A percentile compares a stretch with the other conserved stretches of the same genome.
These are phyloP conservation scores for Cytospora piceicola DNA, from an alignment of 2,329 filamentous ascomycete species.

Conservation along the genomic window DNA sequence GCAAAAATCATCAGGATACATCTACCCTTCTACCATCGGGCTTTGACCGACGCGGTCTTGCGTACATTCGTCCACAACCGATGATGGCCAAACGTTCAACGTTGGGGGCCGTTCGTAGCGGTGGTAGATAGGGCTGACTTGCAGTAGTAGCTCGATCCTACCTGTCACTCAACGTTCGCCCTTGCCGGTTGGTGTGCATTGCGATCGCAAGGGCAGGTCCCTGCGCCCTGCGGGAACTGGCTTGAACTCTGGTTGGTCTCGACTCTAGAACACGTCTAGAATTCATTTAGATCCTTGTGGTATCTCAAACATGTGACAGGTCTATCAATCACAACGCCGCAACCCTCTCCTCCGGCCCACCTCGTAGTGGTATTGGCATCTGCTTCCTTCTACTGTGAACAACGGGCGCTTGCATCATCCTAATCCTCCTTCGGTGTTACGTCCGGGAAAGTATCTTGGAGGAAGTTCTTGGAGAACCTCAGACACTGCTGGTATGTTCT, in stretches of 20 bases:
- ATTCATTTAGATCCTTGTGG: not conserved
- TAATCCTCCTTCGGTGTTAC: slow-evolving; percentile 33
- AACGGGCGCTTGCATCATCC: not conserved
- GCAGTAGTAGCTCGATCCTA: slow-evolving; percentile 6
- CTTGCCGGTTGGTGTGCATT: slow-evolving; percentile 1
- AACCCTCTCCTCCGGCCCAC: not conserved
- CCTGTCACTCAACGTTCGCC: slow-evolving; percentile 4
- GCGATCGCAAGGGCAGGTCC: not conserved
- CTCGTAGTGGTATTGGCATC: not conserved
- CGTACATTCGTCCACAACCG: not conserved
- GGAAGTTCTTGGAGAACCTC: slow-evolving; percentile 76
- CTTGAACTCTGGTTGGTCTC: slow-evolving; percentile 1
- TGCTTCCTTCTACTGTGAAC: not conserved
- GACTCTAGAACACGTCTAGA: slow-evolving; percentile 2
- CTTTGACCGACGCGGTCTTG: not conserved
- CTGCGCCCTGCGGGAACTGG: not conserved
- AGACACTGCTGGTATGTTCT: slow-evolving; percentile 83
- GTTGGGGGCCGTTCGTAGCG: slow-evolving; percentile 21
- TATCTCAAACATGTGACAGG: not conserved
- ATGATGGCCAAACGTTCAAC: not conserved
- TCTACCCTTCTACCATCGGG: not conserved
- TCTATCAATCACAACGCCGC: not conserved
- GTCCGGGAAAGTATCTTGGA: slow-evolving; percentile 61
- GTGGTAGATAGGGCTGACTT: slow-evolving; percentile 13
- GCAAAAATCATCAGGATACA: not conserved